Conservation (phyloP, 805 yeast genomes). For the Myxozyma sirexii region DNA sequence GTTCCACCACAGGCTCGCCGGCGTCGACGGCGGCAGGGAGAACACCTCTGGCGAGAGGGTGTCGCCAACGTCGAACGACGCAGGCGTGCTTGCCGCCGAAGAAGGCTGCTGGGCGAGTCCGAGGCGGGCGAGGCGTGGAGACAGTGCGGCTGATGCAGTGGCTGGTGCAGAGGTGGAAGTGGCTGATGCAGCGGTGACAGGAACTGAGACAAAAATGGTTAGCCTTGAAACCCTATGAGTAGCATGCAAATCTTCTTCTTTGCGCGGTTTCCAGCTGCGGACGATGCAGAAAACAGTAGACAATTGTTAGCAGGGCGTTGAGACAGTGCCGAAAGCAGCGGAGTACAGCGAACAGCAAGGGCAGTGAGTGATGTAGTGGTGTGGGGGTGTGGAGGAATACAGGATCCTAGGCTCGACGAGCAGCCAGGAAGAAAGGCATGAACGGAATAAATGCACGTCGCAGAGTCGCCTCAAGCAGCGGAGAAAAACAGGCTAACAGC, state of each 20-base stretch:
- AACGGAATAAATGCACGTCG: too few relatives aligned
- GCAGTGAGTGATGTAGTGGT: too few relatives aligned
- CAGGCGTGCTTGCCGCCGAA: neutral
- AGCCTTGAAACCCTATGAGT: constrained; percentile 2
- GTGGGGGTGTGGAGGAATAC: too few relatives aligned
- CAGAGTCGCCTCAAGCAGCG: too few relatives aligned
- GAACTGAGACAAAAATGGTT: constrained; percentile 6
- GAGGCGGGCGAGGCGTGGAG: constrained; percentile 4
- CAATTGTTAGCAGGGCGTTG: too few relatives aligned
- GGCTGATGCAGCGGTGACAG: constrained; percentile 2
- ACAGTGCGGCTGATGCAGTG: constrained; percentile 8
- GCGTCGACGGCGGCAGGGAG: constrained; percentile 8
- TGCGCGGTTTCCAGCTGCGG: neutral
- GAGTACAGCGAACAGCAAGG: too few relatives aligned
- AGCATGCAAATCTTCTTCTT: constrained; percentile 6
- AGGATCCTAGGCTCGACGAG: too few relatives aligned
- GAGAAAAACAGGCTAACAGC: too few relatives aligned
- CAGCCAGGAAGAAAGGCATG: too few relatives aligned
- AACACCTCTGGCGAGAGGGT: constrained; percentile 28
- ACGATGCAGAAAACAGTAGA: too few relatives aligned
- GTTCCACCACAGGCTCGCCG: constrained; percentile 17
- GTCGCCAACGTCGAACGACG: constrained; percentile 11
- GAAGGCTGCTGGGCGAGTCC: neutral
- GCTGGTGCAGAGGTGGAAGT: constrained; percentile 1
- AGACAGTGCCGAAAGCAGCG: too few relatives aligned